A percentile compares a stretch with the other conserved stretches of the same genome.
These are phyloP conservation scores for Sphagnum magellanicum DNA, from an alignment of 228 moss, liverwort and hornwort species.

Conservation along the genomic window DNA sequence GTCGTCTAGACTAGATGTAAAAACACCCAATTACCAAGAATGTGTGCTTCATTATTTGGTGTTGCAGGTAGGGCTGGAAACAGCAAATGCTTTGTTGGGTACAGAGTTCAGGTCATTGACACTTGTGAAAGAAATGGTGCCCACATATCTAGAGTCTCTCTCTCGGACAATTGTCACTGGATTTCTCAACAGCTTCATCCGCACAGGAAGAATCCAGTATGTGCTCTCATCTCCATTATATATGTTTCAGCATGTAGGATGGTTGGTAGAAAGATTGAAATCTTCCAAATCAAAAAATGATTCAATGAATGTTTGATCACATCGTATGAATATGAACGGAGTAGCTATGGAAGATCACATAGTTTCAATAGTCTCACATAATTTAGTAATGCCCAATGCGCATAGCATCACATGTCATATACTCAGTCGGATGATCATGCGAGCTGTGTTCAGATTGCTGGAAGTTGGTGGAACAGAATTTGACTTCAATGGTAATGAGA, in stretches of 20 bases:
- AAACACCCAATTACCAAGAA: too few species aligned
- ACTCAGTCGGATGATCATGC: too few species aligned
- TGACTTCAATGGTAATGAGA: conserved; percentile 31
- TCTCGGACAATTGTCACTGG: conserved; percentile 26
- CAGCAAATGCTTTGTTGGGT: conserved; percentile 27
- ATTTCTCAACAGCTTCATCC: conserved; percentile 30
- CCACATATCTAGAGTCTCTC: conserved; percentile 25
- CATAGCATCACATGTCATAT: too few species aligned
- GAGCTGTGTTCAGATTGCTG: conserved; percentile 25
- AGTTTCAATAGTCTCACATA: too few species aligned
- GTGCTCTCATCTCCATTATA: background rate
- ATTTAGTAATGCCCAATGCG: too few species aligned
- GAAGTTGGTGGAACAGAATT: conserved; percentile 34
- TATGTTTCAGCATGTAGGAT: background rate
- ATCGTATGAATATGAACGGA: too few species aligned
- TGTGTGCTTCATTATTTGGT: too few species aligned
- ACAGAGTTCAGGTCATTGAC: conserved; percentile 22
- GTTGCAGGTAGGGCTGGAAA: conserved; percentile 25
- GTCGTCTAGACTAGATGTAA: too few species aligned
- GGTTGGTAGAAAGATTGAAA: too few species aligned
- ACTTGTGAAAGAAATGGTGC: conserved; percentile 37
- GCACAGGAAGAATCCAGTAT: conserved; percentile 48
- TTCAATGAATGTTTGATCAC: too few species aligned
- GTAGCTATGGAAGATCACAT: too few species aligned
- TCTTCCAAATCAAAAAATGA: too few species aligned